Base-by-base conservation (phyloP, 164 flowering plant genomes). In the Vitis rotundifolia region DNA sequence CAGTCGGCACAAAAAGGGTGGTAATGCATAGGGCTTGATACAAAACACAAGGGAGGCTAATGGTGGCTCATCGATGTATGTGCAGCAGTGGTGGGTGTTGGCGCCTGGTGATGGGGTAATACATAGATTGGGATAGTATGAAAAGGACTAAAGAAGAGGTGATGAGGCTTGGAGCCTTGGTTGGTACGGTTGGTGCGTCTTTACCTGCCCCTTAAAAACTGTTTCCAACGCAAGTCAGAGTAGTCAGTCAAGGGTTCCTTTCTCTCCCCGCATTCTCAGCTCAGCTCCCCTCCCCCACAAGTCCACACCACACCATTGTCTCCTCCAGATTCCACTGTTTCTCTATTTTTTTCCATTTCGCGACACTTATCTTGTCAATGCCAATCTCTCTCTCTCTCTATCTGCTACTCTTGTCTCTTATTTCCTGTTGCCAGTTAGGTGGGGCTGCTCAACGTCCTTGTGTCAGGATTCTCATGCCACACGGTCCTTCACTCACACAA, bases 361-460 rank as follows among this genome's bases (percentile, higher is more conserved):
- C 44, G 55, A 28, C 49, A 8, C 13, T 58, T 67, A 56, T 65
- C 61, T 52, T 59, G 73, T 58, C 49, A 26, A 48, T 49, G 68
- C 54, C 47, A 16, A 15, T 29, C 54, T 26, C 14, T 60, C 49
- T 71, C 65, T 57, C 10, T 53, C 61, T 11, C 44, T 64, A 59
- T 66, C 64, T 69, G 26, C 26, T 22, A 1, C 66, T 26, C 16
- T 53, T 9, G 13, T n/a, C 49, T 66, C 57, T 67, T 67, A 61
- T 53, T 66, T 47, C 64, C 47, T 69, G 69, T 29, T 63, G 7
- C 5, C 22, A 56, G 76, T 67, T 82, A 79, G 86, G 84, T 84
- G 77, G 75, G 84, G 69, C 78, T 80, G 86, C 68, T 83, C 77
- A 81, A 76, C 88, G 29, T 77, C 78, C 61, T 78, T 83, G 77